A percentile compares a stretch with the other conserved stretches of the same genome.
Evolutionary conservation across 2,329 filamentous ascomycete genomes (phyloP).

Genomic region (Ophiostoma fasciatum): DNA sequence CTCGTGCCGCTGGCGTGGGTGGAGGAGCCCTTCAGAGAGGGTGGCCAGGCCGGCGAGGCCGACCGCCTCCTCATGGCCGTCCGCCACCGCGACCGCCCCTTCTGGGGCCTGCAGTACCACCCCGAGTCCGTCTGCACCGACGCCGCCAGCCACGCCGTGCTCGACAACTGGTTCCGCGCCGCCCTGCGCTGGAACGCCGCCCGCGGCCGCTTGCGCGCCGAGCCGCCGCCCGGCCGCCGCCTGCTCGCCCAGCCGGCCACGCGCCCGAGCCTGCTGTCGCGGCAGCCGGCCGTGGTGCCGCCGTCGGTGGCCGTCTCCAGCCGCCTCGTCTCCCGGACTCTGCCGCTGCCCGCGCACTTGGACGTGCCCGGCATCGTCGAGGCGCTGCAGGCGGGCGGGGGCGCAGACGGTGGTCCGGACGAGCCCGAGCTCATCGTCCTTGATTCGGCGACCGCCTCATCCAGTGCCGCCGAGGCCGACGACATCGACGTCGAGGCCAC

Average conservation of each 20-base stretch:
- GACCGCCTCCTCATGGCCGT: conserved; percentile 59
- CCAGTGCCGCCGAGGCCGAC: conserved; percentile 26
- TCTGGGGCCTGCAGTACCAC: conserved; percentile 84
- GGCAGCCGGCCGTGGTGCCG: background rate
- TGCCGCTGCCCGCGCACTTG: conserved; percentile 30
- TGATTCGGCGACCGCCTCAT: conserved; percentile 46
- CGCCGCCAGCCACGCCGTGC: conserved; percentile 43
- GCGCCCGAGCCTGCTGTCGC: conserved; percentile 20
- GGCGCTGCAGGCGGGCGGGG: conserved; percentile 21
- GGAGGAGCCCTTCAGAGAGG: conserved; percentile 22
- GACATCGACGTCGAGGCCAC: conserved; percentile 16
- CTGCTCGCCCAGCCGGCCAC: conserved; percentile 19
- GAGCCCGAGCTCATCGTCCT: conserved; percentile 36
- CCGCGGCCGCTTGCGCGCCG: conserved; percentile 3
- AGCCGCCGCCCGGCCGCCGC: conserved; percentile 6
- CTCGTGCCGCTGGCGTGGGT: conserved; percentile 50
- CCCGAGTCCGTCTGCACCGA: conserved; percentile 82
- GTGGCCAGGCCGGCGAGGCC: conserved; percentile 21
- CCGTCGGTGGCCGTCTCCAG: background rate
- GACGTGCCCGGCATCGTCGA: conserved; percentile 42
- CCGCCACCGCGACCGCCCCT: conserved; percentile 51
- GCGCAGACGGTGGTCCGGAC: too few species aligned
- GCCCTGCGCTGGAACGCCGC: conserved; percentile 44
- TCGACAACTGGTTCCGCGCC: conserved; percentile 62
- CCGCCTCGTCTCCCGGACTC: conserved; percentile 24